phyloP scores from a whole-genome alignment of 208 protist species.

The Trypanosoma vivax region DNA sequence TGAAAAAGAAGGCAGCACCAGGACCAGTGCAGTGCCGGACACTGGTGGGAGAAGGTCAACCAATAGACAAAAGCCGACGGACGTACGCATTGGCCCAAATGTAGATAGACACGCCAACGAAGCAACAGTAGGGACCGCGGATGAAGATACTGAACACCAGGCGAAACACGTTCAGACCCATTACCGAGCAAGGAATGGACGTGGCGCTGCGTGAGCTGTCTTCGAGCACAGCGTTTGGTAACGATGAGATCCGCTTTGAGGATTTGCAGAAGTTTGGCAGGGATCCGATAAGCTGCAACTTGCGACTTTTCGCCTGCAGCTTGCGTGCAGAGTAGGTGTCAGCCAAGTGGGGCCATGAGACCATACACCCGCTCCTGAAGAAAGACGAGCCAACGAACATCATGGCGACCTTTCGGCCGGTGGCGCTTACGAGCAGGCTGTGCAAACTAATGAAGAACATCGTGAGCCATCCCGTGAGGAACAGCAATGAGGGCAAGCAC shows the following conservation, averaged over 20 bases:
- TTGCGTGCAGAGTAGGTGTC: conserved; percentile 10
- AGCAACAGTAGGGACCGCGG: background rate
- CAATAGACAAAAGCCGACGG: background rate
- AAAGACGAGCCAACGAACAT: conserved; percentile 8
- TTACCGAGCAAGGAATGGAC: background rate
- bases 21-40: background rate
- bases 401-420: conserved; percentile 10
- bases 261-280: background rate
- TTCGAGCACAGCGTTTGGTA: no score
- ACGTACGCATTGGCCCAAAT: background rate
- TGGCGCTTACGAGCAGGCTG: conserved; percentile 22
- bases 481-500: conserved; percentile 2
- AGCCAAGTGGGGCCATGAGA: conserved; percentile 7
- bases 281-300: background rate
- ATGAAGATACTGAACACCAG: background rate
- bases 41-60: background rate
- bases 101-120: background rate
- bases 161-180: background rate
- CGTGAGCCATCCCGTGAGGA: conserved; percentile 9
- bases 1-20: conserved; percentile 2
- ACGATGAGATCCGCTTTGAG: background rate
- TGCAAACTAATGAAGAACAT: conserved; percentile 27
- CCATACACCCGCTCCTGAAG: conserved; percentile 25
- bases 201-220: no score
- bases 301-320: conserved; percentile 18